Percentiles rank a stretch among this genome's conserved stretches.
Conservation (phyloP, 2,329 filamentous ascomycete species). For the Colletotrichum sp. region DNA sequence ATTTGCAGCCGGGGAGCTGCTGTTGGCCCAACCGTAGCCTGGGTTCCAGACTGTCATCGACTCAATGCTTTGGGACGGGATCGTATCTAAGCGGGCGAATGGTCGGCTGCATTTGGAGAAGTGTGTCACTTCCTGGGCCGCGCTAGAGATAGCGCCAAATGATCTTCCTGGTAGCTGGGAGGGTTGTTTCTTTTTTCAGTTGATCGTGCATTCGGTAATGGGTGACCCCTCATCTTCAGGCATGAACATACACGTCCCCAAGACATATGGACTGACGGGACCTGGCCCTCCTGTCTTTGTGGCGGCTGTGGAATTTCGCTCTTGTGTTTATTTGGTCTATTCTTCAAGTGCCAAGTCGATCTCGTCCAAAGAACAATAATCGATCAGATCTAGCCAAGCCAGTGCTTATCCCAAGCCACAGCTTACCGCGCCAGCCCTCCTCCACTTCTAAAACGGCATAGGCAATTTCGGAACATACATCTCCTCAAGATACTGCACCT, state of each 20-base stretch:
- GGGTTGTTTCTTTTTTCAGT: background rate
- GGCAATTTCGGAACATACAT: conserved; percentile 4
- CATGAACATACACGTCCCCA: background rate
- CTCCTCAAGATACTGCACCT: background rate
- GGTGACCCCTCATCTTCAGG: background rate
- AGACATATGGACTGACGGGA: background rate
- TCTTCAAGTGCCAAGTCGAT: background rate
- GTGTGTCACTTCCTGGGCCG: background rate
- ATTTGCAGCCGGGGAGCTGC: background rate
- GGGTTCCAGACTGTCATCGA: background rate
- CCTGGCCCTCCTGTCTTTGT: background rate
- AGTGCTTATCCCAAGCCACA: background rate
- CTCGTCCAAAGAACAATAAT: background rate
- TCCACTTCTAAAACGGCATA: background rate
- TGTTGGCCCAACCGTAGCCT: background rate
- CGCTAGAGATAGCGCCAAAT: background rate
- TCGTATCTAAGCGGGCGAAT: background rate
- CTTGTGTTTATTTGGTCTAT: background rate
- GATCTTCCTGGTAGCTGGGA: background rate
- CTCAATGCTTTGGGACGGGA: background rate
- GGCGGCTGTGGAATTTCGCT: background rate
- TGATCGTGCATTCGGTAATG: background rate
- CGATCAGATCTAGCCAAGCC: background rate
- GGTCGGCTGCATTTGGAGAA: background rate
- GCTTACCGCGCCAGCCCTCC: background rate